These are phyloP conservation scores for Luffa acutangula DNA, from an alignment of 306 rosid species.

Conservation along the genomic window DNA sequence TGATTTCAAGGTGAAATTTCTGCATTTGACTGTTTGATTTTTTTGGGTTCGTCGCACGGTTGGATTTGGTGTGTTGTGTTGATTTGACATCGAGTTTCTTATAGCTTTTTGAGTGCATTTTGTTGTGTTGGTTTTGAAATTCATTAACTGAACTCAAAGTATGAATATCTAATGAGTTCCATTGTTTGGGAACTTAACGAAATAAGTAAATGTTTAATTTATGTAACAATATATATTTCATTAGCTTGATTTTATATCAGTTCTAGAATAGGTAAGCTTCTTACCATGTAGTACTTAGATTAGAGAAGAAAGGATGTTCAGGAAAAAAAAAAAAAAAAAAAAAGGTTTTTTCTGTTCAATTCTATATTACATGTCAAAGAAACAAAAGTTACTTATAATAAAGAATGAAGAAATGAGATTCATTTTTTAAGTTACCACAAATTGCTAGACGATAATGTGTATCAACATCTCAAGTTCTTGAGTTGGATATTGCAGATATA, in stretches of 20 bases:
- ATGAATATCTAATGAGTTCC: background rate
- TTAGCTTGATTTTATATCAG: background rate
- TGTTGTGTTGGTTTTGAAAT: background rate
- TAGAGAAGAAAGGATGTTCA: background rate
- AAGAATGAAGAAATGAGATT: background rate
- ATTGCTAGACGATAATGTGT: background rate
- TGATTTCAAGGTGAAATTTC: slow-evolving; percentile 39
- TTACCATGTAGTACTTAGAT: background rate
- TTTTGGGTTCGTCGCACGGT: background rate
- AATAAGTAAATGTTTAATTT: background rate
- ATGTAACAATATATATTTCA: background rate
- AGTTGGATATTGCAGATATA: slow-evolving; percentile 57
- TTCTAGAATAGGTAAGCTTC: background rate
- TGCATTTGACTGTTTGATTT: background rate
- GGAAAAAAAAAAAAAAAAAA: background rate
- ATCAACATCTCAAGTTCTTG: background rate
- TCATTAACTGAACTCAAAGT: background rate
- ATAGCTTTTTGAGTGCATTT: background rate
- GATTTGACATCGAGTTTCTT: background rate
- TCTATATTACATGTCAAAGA: background rate
- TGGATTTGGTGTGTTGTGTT: background rate
- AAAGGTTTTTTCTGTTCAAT: background rate
- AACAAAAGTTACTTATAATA: background rate
- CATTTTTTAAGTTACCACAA: background rate
- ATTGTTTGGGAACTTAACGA: background rate